These are phyloP conservation scores for Aspergillus quadricinctus DNA, from an alignment of 2,329 filamentous ascomycete genomes.

Conservation along the genomic window DNA sequence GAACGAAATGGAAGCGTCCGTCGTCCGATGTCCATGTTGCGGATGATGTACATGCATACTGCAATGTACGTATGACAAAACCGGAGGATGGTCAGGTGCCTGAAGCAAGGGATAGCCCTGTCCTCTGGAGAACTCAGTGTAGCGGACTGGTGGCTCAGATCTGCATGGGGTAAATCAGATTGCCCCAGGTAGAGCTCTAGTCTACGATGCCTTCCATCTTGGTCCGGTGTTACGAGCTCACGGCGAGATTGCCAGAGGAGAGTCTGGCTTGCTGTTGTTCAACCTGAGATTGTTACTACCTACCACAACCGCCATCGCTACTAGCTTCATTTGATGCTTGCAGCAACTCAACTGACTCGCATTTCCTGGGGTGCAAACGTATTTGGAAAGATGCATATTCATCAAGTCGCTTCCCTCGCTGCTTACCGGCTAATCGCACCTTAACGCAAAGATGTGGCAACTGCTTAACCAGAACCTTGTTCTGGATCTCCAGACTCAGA, in stretches of 20 bases:
- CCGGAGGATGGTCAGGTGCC: constrained; percentile 4
- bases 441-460: background rate
- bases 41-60: constrained; percentile 7
- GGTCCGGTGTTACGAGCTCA: background rate
- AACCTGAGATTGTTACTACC: background rate
- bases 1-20: constrained; percentile 6
- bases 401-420: background rate
- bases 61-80: background rate
- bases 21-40: background rate
- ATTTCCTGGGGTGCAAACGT: background rate
- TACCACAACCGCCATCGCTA: background rate
- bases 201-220: background rate
- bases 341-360: background rate
- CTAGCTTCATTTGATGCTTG: background rate
- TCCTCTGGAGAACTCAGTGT: background rate
- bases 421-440: background rate
- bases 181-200: background rate
- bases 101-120: constrained; percentile 15
- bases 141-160: background rate
- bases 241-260: background rate
- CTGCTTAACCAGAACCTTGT: background rate
- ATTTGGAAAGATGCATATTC: background rate
- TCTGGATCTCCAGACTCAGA: background rate
- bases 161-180: background rate
- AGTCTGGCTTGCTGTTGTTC: constrained; percentile 2